These are phyloP conservation scores for Hordeum vulgare DNA, from an alignment of 176 grass and related monocot species.

Conservation along the genomic window MorexV3_pseudomolecules_assembly NC_058524.1:48920940-48921439, in stretches of 20 bases:
- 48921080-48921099: too few species aligned
- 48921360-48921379: background rate
- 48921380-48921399: background rate
- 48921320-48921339: background rate
- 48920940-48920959: too few species aligned
- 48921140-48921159: background rate
- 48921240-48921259: background rate
- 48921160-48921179: conserved; percentile 19
- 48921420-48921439: too few species aligned
- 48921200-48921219: background rate
- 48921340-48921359: background rate
- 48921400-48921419: background rate
- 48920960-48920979: too few species aligned
- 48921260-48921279: conserved; percentile 8
- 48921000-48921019: too few species aligned
- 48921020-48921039: too few species aligned
- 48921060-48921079: too few species aligned
- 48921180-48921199: background rate
- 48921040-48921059: too few species aligned
- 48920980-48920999: too few species aligned
- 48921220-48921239: conserved; percentile 5
- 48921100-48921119: too few species aligned
- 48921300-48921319: background rate
- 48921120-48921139: background rate
- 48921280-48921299: conserved; percentile 17